phyloP scores from a whole-genome alignment of 2,329 filamentous ascomycete species.

The Talaromyces marneffei region DNA sequence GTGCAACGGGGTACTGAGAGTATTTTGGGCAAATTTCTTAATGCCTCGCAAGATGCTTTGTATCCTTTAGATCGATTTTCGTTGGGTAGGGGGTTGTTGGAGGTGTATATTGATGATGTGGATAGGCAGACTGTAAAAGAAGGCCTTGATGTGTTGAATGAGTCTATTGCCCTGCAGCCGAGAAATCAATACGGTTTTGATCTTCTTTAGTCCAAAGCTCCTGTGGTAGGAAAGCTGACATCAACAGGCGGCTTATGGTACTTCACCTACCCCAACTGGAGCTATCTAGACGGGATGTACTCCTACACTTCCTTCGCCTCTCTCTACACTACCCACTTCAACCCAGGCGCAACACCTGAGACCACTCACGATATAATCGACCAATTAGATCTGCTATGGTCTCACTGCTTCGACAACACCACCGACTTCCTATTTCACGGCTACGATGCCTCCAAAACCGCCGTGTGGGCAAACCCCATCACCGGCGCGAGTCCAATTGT shows the following conservation, averaged over 20 bases:
- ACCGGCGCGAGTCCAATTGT: constrained; percentile 50
- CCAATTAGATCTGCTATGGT: constrained; percentile 45
- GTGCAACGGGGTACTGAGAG: constrained; percentile 18
- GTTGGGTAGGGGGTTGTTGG: constrained; percentile 18
- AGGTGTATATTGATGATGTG: constrained; percentile 14
- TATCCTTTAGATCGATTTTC: constrained; percentile 22
- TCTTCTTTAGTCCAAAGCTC: not conserved
- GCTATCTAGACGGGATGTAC: constrained; percentile 52
- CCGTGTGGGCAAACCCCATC: constrained; percentile 47
- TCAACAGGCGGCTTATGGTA: constrained; percentile 17
- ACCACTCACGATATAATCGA: constrained; percentile 40
- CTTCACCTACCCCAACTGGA: constrained; percentile 45
- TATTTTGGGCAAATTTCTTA: constrained; percentile 16
- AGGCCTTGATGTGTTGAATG: constrained; percentile 17
- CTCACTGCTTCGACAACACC: constrained; percentile 36
- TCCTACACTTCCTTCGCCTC: constrained; percentile 43
- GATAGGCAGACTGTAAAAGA: constrained; percentile 13
- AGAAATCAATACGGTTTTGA: constrained; percentile 14
- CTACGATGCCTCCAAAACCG: constrained; percentile 46
- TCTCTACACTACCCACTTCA: constrained; percentile 32
- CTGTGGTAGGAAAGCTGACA: not conserved
- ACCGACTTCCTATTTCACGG: constrained; percentile 49
- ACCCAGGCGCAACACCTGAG: constrained; percentile 34
- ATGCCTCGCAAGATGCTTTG: constrained; percentile 18
- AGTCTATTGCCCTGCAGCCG: constrained; percentile 20